Evolutionary conservation across 768 basidiomycete genomes (phyloP).

Genomic region (Crepidotus variabilis): DNA sequence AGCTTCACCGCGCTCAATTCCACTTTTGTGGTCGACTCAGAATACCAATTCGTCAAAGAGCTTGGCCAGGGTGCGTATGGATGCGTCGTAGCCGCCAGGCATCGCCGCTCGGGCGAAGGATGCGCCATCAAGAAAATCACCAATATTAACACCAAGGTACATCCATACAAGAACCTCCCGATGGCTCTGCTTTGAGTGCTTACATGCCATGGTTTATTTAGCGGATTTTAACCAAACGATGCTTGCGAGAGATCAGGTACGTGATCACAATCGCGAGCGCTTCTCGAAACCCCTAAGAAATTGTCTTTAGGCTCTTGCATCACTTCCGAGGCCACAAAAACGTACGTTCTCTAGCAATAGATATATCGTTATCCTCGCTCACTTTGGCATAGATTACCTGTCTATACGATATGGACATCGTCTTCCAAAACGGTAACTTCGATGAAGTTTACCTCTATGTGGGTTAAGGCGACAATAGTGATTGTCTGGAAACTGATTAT

Average conservation of each 20-base stretch:
- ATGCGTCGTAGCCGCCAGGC: conserved; percentile 83
- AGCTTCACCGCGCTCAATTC: conserved; percentile 83
- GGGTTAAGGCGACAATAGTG: conserved; percentile 22
- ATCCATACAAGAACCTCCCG: conserved; percentile 8
- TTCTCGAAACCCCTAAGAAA: conserved; percentile 6
- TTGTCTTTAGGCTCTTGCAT: conserved; percentile 68
- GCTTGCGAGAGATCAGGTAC: conserved; percentile 90
- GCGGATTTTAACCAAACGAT: conserved; percentile 96
- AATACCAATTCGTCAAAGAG: conserved; percentile 95
- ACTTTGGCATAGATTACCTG: conserved; percentile 74
- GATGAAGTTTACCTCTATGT: conserved; percentile 96
- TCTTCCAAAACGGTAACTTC: conserved; percentile 90
- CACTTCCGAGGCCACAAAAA: conserved; percentile 99
- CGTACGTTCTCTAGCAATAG: conserved; percentile 40
- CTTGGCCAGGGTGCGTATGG: conserved; percentile 96
- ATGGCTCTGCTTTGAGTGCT: not conserved
- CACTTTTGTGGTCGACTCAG: conserved; percentile 81
- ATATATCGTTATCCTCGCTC: conserved; percentile 11
- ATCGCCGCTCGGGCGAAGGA: conserved; percentile 79
- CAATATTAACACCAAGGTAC: conserved; percentile 85
- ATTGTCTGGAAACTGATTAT: not conserved
- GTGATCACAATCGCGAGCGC: conserved; percentile 16
- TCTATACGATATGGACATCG: conserved; percentile 97
- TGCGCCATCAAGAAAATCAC: conserved; percentile 97
- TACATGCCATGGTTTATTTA: conserved; percentile 23